Conservation (phyloP, 108 stramenopile genomes). For the Fragilaria crotonensis region DNA sequence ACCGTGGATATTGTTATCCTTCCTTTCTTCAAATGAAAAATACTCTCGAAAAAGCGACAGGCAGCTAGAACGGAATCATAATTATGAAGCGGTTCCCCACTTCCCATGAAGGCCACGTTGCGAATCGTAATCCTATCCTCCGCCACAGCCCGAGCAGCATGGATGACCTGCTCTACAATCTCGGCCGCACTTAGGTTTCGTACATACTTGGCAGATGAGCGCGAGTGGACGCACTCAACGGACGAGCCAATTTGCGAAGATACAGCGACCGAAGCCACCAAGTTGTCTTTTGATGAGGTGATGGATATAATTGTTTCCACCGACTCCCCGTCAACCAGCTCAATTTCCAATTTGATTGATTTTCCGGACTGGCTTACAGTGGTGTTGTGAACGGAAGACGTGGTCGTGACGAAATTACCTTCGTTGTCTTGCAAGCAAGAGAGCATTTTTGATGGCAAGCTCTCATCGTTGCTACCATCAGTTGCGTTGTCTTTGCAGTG, state of each 20-base stretch:
- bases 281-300: slow-evolving; percentile 37
- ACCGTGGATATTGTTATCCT: slow-evolving; percentile 96
- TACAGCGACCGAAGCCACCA: slow-evolving; percentile 77
- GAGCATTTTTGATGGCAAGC: slow-evolving; percentile 43
- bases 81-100: slow-evolving; percentile 93
- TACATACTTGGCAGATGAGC: slow-evolving; percentile 95
- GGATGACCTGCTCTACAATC: slow-evolving; percentile 93
- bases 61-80: slow-evolving; percentile 86
- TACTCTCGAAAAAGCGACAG: slow-evolving; percentile 78
- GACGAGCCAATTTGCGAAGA: slow-evolving; percentile 93
- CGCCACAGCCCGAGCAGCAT: slow-evolving; percentile 58
- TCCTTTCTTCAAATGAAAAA: slow-evolving; percentile 79
- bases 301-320: slow-evolving; percentile 89
- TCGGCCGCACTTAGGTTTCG: slow-evolving; percentile 85
- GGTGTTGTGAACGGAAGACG: slow-evolving; percentile 36
- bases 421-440: slow-evolving; percentile 57
- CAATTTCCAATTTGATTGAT: slow-evolving; percentile 79
- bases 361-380: slow-evolving; percentile 49
- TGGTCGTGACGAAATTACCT: slow-evolving; percentile 64
- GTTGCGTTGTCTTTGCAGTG: slow-evolving; percentile 38
- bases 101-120: slow-evolving; percentile 98
- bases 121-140: slow-evolving; percentile 40
- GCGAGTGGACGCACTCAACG: slow-evolving; percentile 93
- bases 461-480: slow-evolving; percentile 6
- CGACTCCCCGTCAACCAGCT: slow-evolving; percentile 71